Evolutionary conservation across 2,329 filamentous ascomycete species (phyloP).

Genomic region (Stachybotrys chlorohalonatus): DNA sequence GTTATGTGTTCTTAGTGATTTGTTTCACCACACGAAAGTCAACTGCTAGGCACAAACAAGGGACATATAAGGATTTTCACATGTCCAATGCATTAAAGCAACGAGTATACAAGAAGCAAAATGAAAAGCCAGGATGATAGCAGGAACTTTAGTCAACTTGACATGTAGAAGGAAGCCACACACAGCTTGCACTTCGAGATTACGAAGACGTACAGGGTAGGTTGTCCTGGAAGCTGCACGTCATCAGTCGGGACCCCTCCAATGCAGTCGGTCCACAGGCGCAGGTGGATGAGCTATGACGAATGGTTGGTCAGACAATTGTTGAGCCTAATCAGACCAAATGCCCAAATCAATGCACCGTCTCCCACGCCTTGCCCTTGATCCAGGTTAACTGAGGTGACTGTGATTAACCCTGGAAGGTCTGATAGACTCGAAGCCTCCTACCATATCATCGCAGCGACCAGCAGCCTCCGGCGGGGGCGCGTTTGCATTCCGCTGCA

Average conservation of each 20-base stretch:
- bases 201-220: background rate
- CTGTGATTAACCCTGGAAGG: background rate
- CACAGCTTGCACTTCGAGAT: background rate
- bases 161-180: too few relatives aligned
- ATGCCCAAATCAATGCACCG: background rate
- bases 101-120: too few relatives aligned
- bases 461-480: too few relatives aligned
- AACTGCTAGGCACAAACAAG: too few relatives aligned
- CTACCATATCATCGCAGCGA: background rate
- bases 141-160: too few relatives aligned
- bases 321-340: background rate
- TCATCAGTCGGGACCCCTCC: background rate
- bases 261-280: background rate
- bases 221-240: too few relatives aligned
- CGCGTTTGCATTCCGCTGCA: background rate
- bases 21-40: too few relatives aligned
- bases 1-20: too few relatives aligned
- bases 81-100: too few relatives aligned
- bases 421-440: background rate
- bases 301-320: slow-evolving; percentile 1
- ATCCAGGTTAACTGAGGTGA: background rate
- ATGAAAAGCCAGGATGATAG: too few relatives aligned
- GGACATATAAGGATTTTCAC: too few relatives aligned
- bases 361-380: background rate
- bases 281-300: slow-evolving; percentile 4